Conservation (phyloP, 202 grass and related monocot species). For the Bolboschoenoplectus hybrid region DNA sequence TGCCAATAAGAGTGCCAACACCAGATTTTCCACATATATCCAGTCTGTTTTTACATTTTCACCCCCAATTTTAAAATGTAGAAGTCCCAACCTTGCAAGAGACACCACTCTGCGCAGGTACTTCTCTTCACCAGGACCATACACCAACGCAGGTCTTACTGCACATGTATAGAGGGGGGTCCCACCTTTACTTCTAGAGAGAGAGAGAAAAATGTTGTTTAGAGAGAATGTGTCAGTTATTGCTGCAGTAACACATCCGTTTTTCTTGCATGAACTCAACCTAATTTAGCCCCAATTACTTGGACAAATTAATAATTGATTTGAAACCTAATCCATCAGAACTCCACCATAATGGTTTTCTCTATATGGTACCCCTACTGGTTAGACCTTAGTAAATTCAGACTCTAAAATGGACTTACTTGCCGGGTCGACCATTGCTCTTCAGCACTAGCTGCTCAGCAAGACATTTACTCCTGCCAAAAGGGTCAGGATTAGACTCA, state of each 20-base stretch:
- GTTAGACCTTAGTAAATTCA: neutral
- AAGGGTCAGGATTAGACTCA: slow-evolving; percentile 45
- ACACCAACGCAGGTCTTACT: slow-evolving; percentile 48
- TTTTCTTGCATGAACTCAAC: neutral
- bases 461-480: slow-evolving; percentile 48
- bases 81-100: slow-evolving; percentile 46
- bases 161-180: slow-evolving; percentile 51
- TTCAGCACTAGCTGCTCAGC: slow-evolving; percentile 57
- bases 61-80: slow-evolving; percentile 39
- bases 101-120: slow-evolving; percentile 46
- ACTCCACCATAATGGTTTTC: neutral
- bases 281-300: neutral
- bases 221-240: neutral
- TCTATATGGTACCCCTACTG: neutral
- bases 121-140: slow-evolving; percentile 45
- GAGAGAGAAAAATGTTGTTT: neutral
- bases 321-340: neutral
- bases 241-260: neutral
- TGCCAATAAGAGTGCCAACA: slow-evolving; percentile 49
- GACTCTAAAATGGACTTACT: slow-evolving; percentile 38
- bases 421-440: slow-evolving; percentile 43
- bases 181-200: slow-evolving; percentile 37
- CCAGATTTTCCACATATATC: slow-evolving; percentile 57
- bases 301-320: neutral
- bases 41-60: slow-evolving; percentile 51